phyloP scores from a whole-genome alignment of 2,329 filamentous ascomycete genomes.

The Calonectria hongkongensis region DNA sequence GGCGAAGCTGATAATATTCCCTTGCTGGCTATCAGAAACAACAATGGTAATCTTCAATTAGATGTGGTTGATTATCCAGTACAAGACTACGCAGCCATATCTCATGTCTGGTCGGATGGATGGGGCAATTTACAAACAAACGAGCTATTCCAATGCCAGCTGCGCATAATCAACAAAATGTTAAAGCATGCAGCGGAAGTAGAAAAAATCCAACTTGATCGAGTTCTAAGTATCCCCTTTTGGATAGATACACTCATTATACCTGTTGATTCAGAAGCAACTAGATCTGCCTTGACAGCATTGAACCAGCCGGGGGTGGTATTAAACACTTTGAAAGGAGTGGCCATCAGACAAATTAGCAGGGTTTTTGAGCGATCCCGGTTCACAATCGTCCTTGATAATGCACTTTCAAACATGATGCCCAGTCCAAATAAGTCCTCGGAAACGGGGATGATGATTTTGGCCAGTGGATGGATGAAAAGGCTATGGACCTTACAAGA shows the following conservation, averaged over 20 bases:
- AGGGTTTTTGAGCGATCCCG: background rate
- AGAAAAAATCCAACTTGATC: too few relatives aligned
- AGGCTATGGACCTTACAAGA: background rate
- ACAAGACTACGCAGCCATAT: background rate
- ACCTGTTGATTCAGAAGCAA: background rate
- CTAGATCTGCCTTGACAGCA: too few relatives aligned
- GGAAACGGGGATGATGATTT: background rate
- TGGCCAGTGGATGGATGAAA: background rate
- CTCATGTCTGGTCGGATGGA: background rate
- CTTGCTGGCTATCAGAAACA: too few relatives aligned
- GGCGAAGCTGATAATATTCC: background rate
- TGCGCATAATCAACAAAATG: background rate
- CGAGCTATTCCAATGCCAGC: background rate
- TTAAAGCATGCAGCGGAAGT: too few relatives aligned
- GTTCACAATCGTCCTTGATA: background rate
- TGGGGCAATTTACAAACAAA: background rate
- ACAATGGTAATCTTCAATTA: too few relatives aligned
- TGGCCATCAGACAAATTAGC: background rate
- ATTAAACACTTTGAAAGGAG: too few relatives aligned
- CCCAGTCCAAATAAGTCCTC: too few relatives aligned
- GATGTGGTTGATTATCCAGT: too few relatives aligned
- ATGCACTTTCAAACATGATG: background rate
- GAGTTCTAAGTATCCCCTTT: too few relatives aligned
- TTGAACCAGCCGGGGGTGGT: too few relatives aligned
- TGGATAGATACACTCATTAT: background rate